phyloP scores from a whole-genome alignment of 1,139 yeast genomes.

The Hansenula lynferdii region DNA sequence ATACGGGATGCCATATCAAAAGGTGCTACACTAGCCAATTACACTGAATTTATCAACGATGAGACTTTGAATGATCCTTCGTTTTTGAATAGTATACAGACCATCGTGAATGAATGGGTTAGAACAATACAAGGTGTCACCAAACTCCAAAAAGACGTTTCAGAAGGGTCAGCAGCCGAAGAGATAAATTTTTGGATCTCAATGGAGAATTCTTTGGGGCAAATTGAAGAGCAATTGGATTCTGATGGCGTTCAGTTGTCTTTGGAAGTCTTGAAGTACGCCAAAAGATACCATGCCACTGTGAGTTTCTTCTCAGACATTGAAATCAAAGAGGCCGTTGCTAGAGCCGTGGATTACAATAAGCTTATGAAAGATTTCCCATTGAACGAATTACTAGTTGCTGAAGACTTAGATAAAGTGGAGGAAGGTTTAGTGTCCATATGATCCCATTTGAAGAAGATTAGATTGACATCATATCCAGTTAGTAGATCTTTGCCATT shows the following conservation, averaged over 20 bases:
- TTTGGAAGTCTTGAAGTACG: constrained; percentile 55
- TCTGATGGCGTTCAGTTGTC: constrained; percentile 54
- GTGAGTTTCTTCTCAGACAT: constrained; percentile 69
- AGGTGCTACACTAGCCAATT: constrained; percentile 26
- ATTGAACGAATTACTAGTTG: constrained; percentile 50
- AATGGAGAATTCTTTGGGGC: constrained; percentile 55
- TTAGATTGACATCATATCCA: constrained; percentile 62
- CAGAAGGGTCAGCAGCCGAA: constrained; percentile 57
- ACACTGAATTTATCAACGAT: constrained; percentile 29
- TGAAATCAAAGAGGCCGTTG: constrained; percentile 56
- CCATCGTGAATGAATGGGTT: constrained; percentile 70
- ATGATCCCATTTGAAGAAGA: constrained; percentile 60
- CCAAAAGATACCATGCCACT: constrained; percentile 78
- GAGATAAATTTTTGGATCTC: constrained; percentile 81
- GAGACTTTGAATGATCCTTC: constrained; percentile 42
- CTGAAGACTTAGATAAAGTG: constrained; percentile 41
- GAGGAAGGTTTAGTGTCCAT: constrained; percentile 42
- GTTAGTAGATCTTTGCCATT: constrained; percentile 56
- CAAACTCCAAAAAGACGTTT: constrained; percentile 40
- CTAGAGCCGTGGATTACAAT: constrained; percentile 49
- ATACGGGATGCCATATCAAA: constrained; percentile 36
- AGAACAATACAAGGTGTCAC: constrained; percentile 58
- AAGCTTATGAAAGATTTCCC: constrained; percentile 71
- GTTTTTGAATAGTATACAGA: constrained; percentile 62
- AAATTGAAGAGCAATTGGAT: constrained; percentile 55